A percentile compares a stretch with the other conserved stretches of the same genome.
These are phyloP conservation scores for Moesziomyces sp. DNA, from an alignment of 1,284 basidiomycete species.

Conservation along the genomic window DNA sequence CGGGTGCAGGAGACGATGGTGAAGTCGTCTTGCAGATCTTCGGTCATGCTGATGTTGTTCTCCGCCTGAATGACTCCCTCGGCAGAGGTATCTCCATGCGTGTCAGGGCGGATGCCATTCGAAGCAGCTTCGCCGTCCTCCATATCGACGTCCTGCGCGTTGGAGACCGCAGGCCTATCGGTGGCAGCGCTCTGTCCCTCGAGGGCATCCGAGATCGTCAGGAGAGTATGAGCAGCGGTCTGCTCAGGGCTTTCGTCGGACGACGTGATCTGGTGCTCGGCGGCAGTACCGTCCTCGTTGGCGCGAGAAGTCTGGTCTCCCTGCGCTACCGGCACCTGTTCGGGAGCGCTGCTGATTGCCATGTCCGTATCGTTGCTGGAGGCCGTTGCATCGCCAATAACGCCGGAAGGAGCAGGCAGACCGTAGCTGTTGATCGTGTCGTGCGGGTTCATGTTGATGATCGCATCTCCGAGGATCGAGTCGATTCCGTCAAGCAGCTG, in stretches of 20 bases:
- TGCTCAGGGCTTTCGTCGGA: no score
- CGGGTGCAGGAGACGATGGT: background rate
- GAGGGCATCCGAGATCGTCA: no score
- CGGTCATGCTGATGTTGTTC: background rate
- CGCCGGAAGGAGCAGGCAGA: background rate
- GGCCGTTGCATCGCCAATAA: background rate
- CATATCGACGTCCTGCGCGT: background rate
- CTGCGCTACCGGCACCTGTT: no score
- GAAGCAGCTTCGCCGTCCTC: background rate
- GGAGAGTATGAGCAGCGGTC: no score
- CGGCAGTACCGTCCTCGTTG: no score
- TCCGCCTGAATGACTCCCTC: background rate
- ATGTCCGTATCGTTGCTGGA: background rate
- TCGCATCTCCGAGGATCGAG: background rate
- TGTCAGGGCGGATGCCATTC: background rate
- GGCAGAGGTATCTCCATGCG: no score
- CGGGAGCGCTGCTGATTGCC: no score
- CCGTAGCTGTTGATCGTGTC: background rate
- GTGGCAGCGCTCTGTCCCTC: background rate
- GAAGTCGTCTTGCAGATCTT: background rate
- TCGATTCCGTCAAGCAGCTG: background rate
- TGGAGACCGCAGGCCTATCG: background rate
- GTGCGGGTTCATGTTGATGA: background rate
- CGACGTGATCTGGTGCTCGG: no score
- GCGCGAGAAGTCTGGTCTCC: no score